phyloP scores from a whole-genome alignment of 1,284 basidiomycete species.

The Rhizoctonia solani region DNA sequence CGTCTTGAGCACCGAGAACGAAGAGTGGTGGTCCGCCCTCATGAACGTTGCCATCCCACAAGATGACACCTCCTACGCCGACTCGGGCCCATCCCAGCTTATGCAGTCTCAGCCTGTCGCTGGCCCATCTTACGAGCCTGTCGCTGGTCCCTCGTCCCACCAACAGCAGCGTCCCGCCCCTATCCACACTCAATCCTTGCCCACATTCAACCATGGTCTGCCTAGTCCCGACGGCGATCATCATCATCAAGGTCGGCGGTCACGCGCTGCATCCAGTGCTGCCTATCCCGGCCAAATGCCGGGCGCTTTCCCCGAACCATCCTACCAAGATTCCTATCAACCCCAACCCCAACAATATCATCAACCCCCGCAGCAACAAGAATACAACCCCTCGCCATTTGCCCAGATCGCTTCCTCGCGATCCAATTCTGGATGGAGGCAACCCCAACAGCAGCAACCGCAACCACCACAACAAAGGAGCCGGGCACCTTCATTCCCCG shows the following conservation, averaged over 20 bases:
- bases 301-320: neutral
- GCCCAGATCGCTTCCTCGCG: constrained; percentile 14
- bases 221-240: constrained; percentile 11
- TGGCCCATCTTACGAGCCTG: neutral
- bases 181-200: constrained; percentile 6
- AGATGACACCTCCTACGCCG: neutral
- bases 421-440: neutral
- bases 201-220: constrained; percentile 9
- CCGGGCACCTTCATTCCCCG: too few relatives aligned
- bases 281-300: constrained; percentile 3
- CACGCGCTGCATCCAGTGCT: constrained; percentile 10
- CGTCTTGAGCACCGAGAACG: constrained; percentile 13
- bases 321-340: neutral
- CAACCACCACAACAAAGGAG: too few relatives aligned
- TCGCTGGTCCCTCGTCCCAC: neutral
- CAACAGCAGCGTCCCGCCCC: constrained; percentile 15
- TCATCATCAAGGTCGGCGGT: neutral
- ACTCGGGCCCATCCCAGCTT: neutral
- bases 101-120: neutral
- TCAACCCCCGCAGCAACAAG: neutral
- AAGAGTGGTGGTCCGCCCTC: constrained; percentile 20
- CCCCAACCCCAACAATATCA: neutral
- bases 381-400: constrained; percentile 8
- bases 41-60: neutral
- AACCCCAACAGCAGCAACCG: neutral